Base-by-base conservation (phyloP, 1,284 basidiomycete genomes). In the Sporisorium exsertum region DNA sequence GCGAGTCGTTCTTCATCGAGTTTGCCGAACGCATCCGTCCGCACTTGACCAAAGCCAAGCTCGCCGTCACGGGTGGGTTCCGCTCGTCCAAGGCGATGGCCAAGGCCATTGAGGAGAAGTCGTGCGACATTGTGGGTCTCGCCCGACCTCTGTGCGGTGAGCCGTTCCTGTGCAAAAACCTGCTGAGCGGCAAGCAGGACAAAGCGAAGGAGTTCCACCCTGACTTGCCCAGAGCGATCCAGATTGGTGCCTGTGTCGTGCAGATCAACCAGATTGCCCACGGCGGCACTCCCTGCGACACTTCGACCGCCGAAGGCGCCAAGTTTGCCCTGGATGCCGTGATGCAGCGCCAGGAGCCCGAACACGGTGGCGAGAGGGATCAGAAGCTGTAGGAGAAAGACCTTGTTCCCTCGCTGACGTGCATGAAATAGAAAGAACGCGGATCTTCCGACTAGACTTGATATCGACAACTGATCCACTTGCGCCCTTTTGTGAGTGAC, bases 1-100 rank as follows among this genome's bases (percentile, higher is more conserved):
- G 87, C 89, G 82, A 87, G 88, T 79, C 85, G 83, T 75, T 86
- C 89, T 76, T 87, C 59, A 72, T 73, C 64, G 82, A 68, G 73
- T 85, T 80, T 75, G 87, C 88, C 45, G 87, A 87, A 33, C 73
- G 81, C 27, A 76, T 76, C 45, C 78, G 84, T 18, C 68, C 75
- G 53, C 43, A 72, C 64, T 26, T 49, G 35, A 40, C 52, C 59
- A 78, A 40, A 35, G 80, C 85, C 12, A 92, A 91, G 1, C 87
- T 92, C 10, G 88, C 94, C 71, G 89, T 95, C 32, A 95, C 94
- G 0, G 94, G 94, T 29, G 93, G 93, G 20, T 88, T 95, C 58
- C 88, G 89, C 26, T 90, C 91, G 0, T 89, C 90, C 20, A 86
- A 87, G 0, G 88, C 90, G 40, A 88, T 94, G 70, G 85, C 88